phyloP scores from a whole-genome alignment of 805 yeast species.

The Maudiozyma barnettii region DNA sequence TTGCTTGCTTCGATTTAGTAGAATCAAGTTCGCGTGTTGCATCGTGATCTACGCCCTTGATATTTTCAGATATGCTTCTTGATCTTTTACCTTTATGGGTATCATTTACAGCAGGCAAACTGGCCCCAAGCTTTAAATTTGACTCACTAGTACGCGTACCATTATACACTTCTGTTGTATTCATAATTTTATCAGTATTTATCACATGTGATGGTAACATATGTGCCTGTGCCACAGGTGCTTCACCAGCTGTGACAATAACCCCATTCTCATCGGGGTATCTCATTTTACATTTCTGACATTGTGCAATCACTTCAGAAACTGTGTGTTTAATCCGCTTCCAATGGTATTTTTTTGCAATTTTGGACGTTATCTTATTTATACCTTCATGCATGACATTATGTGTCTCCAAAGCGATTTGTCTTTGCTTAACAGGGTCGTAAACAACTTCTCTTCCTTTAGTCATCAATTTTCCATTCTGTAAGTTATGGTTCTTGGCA shows the following conservation, averaged over 20 bases:
- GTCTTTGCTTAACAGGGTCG: conserved; percentile 64
- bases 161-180: background rate
- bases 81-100: background rate
- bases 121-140: no score
- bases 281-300: conserved; percentile 60
- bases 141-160: background rate
- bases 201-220: conserved; percentile 16
- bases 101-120: no score
- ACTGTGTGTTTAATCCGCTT: conserved; percentile 83
- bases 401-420: conserved; percentile 66
- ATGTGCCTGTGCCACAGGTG: conserved; percentile 18
- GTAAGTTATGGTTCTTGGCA: conserved; percentile 66
- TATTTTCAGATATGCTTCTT: background rate
- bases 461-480: conserved; percentile 63
- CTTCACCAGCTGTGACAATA: conserved; percentile 15
- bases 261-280: conserved; percentile 27
- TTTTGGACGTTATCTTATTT: conserved; percentile 69
- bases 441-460: conserved; percentile 78
- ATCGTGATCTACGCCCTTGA: background rate
- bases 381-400: conserved; percentile 71
- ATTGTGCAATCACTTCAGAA: conserved; percentile 63
- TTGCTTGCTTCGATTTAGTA: background rate
- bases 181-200: conserved; percentile 3
- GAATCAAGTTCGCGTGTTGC: no score
- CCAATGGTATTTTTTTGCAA: conserved; percentile 85